Evolutionary conservation across 352 stramenopile genomes (phyloP), one percentile per base, ranked within the genome.

Genomic region (Globisporangium perplexum): DNA sequence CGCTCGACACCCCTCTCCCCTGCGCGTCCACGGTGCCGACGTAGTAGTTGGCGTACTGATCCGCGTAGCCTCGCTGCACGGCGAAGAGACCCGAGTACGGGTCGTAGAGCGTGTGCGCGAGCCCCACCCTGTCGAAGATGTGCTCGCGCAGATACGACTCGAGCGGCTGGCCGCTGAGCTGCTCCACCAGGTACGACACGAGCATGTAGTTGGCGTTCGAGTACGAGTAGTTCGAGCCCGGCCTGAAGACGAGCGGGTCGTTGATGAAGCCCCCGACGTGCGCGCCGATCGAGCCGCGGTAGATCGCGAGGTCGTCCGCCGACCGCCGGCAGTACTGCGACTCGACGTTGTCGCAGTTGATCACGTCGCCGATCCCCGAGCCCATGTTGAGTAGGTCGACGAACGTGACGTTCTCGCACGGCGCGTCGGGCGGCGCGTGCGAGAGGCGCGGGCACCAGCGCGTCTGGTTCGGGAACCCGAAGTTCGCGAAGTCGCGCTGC

Each of bases 21-120:
- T 49, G 47, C 57, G 48, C 5, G 26, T 55, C 23, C 7, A 23
- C 30, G 3, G 17, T 17, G 62, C 60, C 51, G 3, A 62, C 61
- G 59, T 83, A 86, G 31, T 70, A 84, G 46, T 84, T 60, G 24
- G 70, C 57, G 39, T 86, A 86, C 43, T 84, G 62, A 12, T 80
- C 64, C 31, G 78, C 75, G 35, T 72, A 66, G 17, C 60, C 57
- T 26, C 30, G 55, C n/a, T 59, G 59, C 4, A 80, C 53, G 12
- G 50, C 44, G 3, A 75, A 7, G 1, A 63, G 57, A 0, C 71
- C 73, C 0, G 51, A 51, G 53, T 65, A 82, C 47, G 72, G 62
- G 30, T 86, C 75, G 47, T 71, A 86, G 51, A 60, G 65, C 45
- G 75, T 84, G 38, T 65, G 45, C 12, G 62, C 57, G 12, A 86